These are phyloP conservation scores for Cladochytrium replicatum DNA, from an alignment of 192 early-diverging fungal genomes.

Conservation along the genomic window DNA sequence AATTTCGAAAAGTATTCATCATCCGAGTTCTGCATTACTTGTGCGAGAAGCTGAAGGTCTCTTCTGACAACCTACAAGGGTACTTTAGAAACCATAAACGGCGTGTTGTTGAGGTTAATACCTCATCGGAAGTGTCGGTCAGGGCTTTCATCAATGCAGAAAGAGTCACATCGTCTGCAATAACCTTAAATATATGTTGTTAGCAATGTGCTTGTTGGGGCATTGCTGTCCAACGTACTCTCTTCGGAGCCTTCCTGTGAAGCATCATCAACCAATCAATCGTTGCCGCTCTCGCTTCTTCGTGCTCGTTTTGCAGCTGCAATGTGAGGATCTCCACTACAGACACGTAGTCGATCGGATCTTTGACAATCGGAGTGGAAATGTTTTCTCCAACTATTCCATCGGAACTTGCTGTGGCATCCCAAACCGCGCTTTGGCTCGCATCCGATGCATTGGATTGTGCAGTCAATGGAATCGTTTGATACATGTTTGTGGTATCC, in stretches of 20 bases:
- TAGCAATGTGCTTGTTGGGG: background rate
- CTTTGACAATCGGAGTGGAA: conserved; percentile 7
- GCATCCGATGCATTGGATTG: background rate
- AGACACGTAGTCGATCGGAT: conserved; percentile 76
- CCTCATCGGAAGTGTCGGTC: conserved; percentile 89
- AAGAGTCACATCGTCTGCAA: conserved; percentile 83
- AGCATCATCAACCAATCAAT: conserved; percentile 97
- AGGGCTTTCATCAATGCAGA: conserved; percentile 81
- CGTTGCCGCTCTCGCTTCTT: conserved; percentile 83
- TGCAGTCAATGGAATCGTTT: too few relatives aligned
- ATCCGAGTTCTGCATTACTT: conserved; percentile 79
- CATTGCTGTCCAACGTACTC: conserved; percentile 26
- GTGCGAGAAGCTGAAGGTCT: conserved; percentile 88
- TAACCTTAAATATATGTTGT: conserved; percentile 42
- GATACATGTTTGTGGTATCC: conserved; percentile 43
- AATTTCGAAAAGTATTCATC: conserved; percentile 80
- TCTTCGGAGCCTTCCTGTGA: conserved; percentile 81
- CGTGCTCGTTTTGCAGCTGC: conserved; percentile 77
- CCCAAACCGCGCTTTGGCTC: too few relatives aligned
- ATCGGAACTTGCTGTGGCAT: background rate
- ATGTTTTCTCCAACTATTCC: background rate
- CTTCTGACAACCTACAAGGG: conserved; percentile 68
- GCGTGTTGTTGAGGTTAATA: conserved; percentile 9
- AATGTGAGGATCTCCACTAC: conserved; percentile 70
- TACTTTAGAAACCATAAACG: conserved; percentile 1